Evolutionary conservation across 257 asterid genomes (phyloP), one percentile per base, ranked within the genome.

Genomic region (Nemophila menziesii): DNA sequence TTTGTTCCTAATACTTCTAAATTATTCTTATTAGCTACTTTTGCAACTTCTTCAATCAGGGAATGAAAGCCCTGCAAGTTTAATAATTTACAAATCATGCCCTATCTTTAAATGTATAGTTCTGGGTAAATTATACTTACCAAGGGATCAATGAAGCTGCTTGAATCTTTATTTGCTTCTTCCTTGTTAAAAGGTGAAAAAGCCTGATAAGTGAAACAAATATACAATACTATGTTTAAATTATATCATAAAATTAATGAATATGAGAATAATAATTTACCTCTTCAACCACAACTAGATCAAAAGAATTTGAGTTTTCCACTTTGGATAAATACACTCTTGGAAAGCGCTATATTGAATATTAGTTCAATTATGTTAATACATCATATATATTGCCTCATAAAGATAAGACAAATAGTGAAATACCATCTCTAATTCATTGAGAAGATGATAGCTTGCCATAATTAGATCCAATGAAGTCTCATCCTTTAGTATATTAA

Each of bases 401-500:
- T 26, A 3, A 20, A 8, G 29, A 45, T 12, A 13, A 4, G 48
- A 53, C 18, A 37, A 49, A 27, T 23, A 22, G 54, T 27, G 19
- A 54, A 48, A 55, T 59, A 84, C 95, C 95, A 78, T 80, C 48
- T 78, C 78, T 49, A 80, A 60, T 44, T 78, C 94, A 41, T 50
- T 39, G 24, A 89, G 84, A 51, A 89, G 93, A 55, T 81, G 82
- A 62, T 74, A 78, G 69, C 93, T 89, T 57, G 59, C 84, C 51
- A 74, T 53, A 22, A 75, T 53, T 57, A 89, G 54, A 38, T 74
- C 93, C 43, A 80, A 69, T 8, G 95, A 76, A 51, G 69, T 77
- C 20, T 65, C 95, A 48, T 80, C 90, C 69, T 59, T 70, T 55
- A 89, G 62, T 33, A 84, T 78, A 60, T 62, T 70, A 44, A 84